A percentile compares a stretch with the other conserved stretches of the same genome.
Evolutionary conservation across 352 stramenopile species (phyloP).

Genomic region (Globisporangium nodosum): DNA sequence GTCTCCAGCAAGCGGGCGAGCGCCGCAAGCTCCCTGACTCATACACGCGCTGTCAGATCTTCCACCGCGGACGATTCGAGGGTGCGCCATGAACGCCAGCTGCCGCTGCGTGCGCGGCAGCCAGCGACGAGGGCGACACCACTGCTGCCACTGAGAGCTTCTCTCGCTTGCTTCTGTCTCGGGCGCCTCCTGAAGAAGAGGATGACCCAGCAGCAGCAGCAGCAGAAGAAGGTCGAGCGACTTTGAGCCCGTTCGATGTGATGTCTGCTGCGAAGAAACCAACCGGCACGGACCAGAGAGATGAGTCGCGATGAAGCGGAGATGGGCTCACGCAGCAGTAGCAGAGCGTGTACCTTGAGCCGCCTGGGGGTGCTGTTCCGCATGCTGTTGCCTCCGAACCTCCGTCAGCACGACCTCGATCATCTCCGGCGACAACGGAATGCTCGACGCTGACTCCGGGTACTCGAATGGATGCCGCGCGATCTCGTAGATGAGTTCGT

Average conservation of each 20-base stretch:
- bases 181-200: neutral
- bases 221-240: neutral
- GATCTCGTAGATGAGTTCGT: slow-evolving; percentile 85
- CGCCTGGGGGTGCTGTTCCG: neutral
- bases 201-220: neutral
- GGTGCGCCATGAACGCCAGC: neutral
- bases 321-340: neutral
- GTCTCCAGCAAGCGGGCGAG: neutral
- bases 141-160: neutral
- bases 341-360: slow-evolving; percentile 3
- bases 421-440: slow-evolving; percentile 51
- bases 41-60: slow-evolving; percentile 3
- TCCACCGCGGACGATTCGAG: slow-evolving; percentile 14
- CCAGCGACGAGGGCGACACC: neutral
- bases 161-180: slow-evolving; percentile 2
- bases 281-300: neutral
- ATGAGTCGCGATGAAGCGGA: neutral
- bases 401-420: slow-evolving; percentile 44
- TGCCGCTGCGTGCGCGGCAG: neutral
- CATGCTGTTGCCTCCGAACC: slow-evolving; percentile 26
- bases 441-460: slow-evolving; percentile 43
- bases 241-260: neutral
- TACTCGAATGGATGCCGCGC: slow-evolving; percentile 75
- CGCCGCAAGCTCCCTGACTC: neutral
- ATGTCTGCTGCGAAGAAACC: neutral